Percentiles rank a stretch among this genome's conserved stretches.
Evolutionary conservation across 352 stramenopile species (phyloP).

Genomic region (Phytopythium chamaehyphon): DNA sequence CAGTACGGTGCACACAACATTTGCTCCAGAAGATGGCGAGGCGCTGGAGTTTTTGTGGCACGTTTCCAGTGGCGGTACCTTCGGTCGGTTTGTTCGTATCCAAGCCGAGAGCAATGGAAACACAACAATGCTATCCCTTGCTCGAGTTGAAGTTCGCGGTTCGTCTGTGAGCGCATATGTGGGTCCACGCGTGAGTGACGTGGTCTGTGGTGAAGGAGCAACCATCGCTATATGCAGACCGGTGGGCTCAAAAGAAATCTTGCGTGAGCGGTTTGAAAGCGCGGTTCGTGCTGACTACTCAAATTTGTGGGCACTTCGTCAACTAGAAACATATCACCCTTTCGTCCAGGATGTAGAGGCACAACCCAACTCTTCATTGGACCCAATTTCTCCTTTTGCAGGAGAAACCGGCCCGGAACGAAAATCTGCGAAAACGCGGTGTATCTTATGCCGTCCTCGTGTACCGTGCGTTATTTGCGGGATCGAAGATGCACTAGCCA

Average conservation of each 20-base stretch:
- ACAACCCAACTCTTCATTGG: neutral
- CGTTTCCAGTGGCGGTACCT: slow-evolving; percentile 39
- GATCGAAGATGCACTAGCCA: neutral
- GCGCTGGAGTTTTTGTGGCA: slow-evolving; percentile 35
- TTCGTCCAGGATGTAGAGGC: slow-evolving; percentile 23
- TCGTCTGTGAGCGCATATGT: slow-evolving; percentile 34
- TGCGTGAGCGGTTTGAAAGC: slow-evolving; percentile 54
- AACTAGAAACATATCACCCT: slow-evolving; percentile 66
- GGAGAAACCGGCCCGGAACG: neutral
- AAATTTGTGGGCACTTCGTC: slow-evolving; percentile 39
- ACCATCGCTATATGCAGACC: slow-evolving; percentile 55
- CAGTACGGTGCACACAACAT: slow-evolving; percentile 37
- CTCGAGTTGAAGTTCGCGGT: slow-evolving; percentile 46
- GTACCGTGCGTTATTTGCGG: slow-evolving; percentile 2
- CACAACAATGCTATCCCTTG: slow-evolving; percentile 44
- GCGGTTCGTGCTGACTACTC: slow-evolving; percentile 48
- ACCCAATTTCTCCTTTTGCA: neutral
- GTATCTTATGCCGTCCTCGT: slow-evolving; percentile 6
- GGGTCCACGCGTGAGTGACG: slow-evolving; percentile 50
- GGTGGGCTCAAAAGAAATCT: slow-evolving; percentile 21
- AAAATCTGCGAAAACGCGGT: slow-evolving; percentile 7
- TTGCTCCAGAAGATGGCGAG: slow-evolving; percentile 18
- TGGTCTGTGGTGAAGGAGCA: slow-evolving; percentile 49
- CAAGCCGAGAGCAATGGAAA: slow-evolving; percentile 44
- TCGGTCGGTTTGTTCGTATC: slow-evolving; percentile 54